Percentiles rank a stretch among this genome's conserved stretches.
phyloP scores from a whole-genome alignment of 2,329 filamentous ascomycete genomes.

The Alternaria brassicae region DNA sequence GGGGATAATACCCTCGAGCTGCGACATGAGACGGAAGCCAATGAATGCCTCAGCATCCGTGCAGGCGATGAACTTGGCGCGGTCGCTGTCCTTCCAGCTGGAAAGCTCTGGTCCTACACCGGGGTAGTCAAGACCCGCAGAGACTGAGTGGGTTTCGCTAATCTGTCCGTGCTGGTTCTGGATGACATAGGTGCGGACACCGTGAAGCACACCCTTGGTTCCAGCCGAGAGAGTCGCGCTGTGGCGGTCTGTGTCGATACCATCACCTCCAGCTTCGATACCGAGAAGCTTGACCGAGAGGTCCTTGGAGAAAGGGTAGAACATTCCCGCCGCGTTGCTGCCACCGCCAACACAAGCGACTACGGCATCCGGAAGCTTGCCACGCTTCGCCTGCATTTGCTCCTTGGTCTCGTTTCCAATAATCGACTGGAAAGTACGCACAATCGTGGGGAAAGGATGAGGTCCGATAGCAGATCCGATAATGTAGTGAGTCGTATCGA shows the following conservation, averaged over 20 bases:
- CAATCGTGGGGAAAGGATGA: constrained; percentile 97
- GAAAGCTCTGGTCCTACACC: constrained; percentile 93
- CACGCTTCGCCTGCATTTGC: constrained; percentile 83
- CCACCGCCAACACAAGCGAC: constrained; percentile 97
- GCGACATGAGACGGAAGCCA: constrained; percentile 82
- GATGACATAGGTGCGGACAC: constrained; percentile 93
- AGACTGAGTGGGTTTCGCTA: constrained; percentile 92
- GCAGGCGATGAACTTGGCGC: constrained; percentile 87
- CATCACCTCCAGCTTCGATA: constrained; percentile 94
- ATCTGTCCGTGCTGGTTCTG: constrained; percentile 95
- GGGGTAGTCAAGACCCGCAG: constrained; percentile 94
- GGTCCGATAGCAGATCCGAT: constrained; percentile 97
- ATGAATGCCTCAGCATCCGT: constrained; percentile 90
- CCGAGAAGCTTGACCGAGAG: constrained; percentile 85
- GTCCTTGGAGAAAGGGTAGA: constrained; percentile 92
- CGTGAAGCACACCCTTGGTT: constrained; percentile 90
- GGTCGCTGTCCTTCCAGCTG: constrained; percentile 87
- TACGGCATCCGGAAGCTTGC: constrained; percentile 92
- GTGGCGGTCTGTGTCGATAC: constrained; percentile 83
- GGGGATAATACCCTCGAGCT: constrained; percentile 96
- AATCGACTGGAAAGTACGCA: constrained; percentile 95
- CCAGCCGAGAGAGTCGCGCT: constrained; percentile 87
- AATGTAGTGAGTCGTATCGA: constrained; percentile 96
- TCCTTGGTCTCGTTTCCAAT: constrained; percentile 94
- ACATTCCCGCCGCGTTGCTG: constrained; percentile 96